A percentile compares a stretch with the other conserved stretches of the same genome.
Conservation (phyloP, 2,329 filamentous ascomycete genomes). For the Tothia fuscella region DNA sequence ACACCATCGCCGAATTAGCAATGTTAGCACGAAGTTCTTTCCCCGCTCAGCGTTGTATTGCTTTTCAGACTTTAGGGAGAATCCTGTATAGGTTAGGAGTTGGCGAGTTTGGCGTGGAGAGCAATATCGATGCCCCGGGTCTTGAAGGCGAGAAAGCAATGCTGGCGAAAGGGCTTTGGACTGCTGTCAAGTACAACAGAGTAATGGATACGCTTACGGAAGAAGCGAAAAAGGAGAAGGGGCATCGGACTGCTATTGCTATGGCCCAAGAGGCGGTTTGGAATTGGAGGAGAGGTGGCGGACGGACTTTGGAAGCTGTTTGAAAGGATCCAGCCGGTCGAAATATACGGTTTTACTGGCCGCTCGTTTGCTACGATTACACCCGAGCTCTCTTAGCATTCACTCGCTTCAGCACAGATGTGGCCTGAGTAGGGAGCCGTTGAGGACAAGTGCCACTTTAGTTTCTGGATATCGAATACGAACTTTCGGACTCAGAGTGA, state of each 20-base stretch:
- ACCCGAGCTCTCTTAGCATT: too few species aligned
- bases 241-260: constrained; percentile 67
- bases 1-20: constrained; percentile 79
- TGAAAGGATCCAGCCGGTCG: too few species aligned
- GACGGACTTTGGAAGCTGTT: constrained; percentile 29
- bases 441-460: too few species aligned
- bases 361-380: too few species aligned
- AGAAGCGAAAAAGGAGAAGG: constrained; percentile 55
- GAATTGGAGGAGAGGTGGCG: constrained; percentile 66
- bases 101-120: constrained; percentile 53
- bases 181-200: constrained; percentile 60
- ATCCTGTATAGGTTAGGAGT: constrained; percentile 72
- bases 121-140: constrained; percentile 29
- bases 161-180: constrained; percentile 69
- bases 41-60: constrained; percentile 76
- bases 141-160: constrained; percentile 33
- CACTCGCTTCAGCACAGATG: too few species aligned
- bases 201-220: constrained; percentile 66
- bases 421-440: too few species aligned
- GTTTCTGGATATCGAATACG: too few species aligned
- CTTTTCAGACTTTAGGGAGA: constrained; percentile 80
- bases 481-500: too few species aligned
- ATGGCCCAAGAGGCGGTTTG: constrained; percentile 86
- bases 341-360: too few species aligned
- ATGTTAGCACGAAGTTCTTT: constrained; percentile 70